Evolutionary conservation across 768 basidiomycete genomes (phyloP).

Genomic region (Suillus americanus): DNA sequence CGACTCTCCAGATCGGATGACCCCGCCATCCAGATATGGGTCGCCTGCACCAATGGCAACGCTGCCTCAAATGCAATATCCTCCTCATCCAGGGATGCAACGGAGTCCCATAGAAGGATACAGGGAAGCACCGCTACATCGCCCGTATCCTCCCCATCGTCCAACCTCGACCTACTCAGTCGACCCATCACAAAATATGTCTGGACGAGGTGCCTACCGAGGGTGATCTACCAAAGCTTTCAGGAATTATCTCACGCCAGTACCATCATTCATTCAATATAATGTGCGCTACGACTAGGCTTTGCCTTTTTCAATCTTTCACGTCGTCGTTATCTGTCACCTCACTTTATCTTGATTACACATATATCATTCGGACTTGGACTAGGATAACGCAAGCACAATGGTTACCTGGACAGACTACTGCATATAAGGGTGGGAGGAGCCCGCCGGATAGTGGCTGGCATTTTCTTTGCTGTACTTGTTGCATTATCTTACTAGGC

Average conservation of each 20-base stretch:
- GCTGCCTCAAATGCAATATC: conserved; percentile 44
- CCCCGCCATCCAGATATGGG: conserved; percentile 27
- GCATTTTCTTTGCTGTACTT: conserved; percentile 7
- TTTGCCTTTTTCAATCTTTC: conserved; percentile 2
- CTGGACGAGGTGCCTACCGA: conserved; percentile 33
- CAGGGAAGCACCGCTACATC: conserved; percentile 63
- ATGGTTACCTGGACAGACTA: conserved; percentile 7
- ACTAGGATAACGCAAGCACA: neutral
- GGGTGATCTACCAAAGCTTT: neutral
- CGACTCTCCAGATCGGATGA: conserved; percentile 17
- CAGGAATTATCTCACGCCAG: conserved; percentile 6
- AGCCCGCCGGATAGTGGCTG: conserved; percentile 10
- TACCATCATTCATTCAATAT: neutral
- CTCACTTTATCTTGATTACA: conserved; percentile 13
- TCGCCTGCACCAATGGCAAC: conserved; percentile 36
- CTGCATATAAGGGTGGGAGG: conserved; percentile 8
- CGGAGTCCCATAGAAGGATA: conserved; percentile 35
- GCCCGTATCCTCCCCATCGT: conserved; percentile 42
- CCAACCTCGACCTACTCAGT: conserved; percentile 16
- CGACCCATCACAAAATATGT: conserved; percentile 22
- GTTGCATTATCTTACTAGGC: conserved; percentile 8
- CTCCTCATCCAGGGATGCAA: conserved; percentile 25
- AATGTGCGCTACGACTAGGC: conserved; percentile 17
- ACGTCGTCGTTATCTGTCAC: conserved; percentile 13
- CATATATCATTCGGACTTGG: conserved; percentile 13